Conservation (phyloP, 2,329 filamentous ascomycete genomes). For the Verticillium nonalfalfae region DNA sequence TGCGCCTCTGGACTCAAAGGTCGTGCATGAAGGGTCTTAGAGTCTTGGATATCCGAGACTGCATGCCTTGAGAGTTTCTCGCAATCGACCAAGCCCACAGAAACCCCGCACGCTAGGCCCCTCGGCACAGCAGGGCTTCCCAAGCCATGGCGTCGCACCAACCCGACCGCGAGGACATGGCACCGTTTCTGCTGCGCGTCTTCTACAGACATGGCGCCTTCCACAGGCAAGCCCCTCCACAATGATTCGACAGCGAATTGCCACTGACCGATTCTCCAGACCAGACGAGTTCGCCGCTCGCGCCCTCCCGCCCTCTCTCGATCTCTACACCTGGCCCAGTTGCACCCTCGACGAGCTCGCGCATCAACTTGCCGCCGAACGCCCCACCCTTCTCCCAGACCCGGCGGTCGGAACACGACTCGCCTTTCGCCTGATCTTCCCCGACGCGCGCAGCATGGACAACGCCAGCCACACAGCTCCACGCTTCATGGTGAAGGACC, state of each 20-base stretch:
- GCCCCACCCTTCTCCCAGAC: conserved; percentile 60
- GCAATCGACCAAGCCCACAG: neutral
- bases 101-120: neutral
- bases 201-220: conserved; percentile 74
- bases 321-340: conserved; percentile 80
- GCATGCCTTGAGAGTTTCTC: neutral
- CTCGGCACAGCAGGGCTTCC: neutral
- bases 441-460: conserved; percentile 50
- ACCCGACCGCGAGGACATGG: conserved; percentile 59
- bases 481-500: conserved; percentile 70
- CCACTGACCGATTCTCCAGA: conserved; percentile 28
- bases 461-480: conserved; percentile 26
- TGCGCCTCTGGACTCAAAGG: neutral
- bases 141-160: neutral
- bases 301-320: conserved; percentile 58
- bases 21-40: neutral
- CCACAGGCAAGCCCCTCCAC: conserved; percentile 47
- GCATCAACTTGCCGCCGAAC: conserved; percentile 60
- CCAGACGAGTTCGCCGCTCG: conserved; percentile 62
- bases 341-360: conserved; percentile 79
- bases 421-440: conserved; percentile 81
- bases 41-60: neutral
- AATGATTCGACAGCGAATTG: no score
- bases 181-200: conserved; percentile 79
- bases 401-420: conserved; percentile 77